phyloP scores from a whole-genome alignment of 116 monocot species.

The Thalassia testudinum region DNA sequence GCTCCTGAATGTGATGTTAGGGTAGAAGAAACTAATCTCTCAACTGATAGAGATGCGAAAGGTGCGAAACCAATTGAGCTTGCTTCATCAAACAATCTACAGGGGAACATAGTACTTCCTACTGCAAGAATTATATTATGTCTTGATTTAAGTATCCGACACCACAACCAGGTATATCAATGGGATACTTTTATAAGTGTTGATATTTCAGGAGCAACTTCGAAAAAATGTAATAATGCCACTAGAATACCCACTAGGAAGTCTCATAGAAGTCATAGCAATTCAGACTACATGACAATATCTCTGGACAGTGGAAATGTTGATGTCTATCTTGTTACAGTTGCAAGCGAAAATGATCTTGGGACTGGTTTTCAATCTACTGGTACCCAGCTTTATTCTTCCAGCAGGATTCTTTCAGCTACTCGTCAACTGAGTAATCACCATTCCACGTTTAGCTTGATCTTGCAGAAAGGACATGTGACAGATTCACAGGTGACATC shows the following conservation, averaged over 20 bases:
- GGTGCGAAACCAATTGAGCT: background rate
- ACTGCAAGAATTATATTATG: constrained; percentile 54
- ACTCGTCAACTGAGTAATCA: constrained; percentile 12
- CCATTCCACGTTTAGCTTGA: constrained; percentile 30
- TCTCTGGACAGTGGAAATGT: constrained; percentile 35
- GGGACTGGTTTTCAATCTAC: background rate
- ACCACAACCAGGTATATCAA: constrained; percentile 13
- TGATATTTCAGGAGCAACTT: constrained; percentile 34
- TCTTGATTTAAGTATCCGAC: constrained; percentile 32
- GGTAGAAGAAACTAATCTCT: constrained; percentile 8
- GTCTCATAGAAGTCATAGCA: constrained; percentile 13
- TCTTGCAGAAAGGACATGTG: constrained; percentile 68
- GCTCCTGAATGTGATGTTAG: constrained; percentile 8
- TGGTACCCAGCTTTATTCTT: constrained; percentile 14
- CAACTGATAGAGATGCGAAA: constrained; percentile 11
- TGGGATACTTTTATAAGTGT: constrained; percentile 58
- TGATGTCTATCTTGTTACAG: constrained; percentile 48
- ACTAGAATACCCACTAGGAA: constrained; percentile 10
- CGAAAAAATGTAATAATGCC: constrained; percentile 13
- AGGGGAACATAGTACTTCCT: constrained; percentile 46
- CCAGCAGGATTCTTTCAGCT: constrained; percentile 39
- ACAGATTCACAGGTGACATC: constrained; percentile 58
- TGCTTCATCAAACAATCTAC: constrained; percentile 16
- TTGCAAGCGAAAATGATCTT: constrained; percentile 8
- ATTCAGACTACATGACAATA: constrained; percentile 30